Conservation (phyloP, 1,284 basidiomycete genomes). For the Cerioporus squamosus region DNA sequence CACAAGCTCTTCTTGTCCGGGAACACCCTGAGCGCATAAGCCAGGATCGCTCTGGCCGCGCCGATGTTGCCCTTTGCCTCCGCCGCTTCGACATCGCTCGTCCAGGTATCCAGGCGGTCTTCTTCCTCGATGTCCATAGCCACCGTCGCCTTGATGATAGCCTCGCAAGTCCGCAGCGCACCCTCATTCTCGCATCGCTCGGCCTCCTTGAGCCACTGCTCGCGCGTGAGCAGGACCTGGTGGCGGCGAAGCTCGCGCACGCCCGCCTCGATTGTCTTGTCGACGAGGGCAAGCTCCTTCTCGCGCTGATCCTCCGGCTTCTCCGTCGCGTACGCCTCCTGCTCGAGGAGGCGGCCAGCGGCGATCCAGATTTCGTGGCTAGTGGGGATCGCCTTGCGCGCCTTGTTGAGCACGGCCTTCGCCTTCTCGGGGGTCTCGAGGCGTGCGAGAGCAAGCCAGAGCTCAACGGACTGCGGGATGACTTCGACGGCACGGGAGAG, state of each 20-base stretch:
- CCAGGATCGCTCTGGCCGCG: conserved; percentile 86
- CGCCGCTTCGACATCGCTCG: conserved; percentile 88
- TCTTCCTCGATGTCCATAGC: conserved; percentile 95
- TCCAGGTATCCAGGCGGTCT: conserved; percentile 89
- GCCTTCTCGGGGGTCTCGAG: conserved; percentile 91
- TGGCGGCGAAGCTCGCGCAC: conserved; percentile 82
- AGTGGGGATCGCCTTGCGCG: conserved; percentile 92
- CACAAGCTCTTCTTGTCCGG: conserved; percentile 86
- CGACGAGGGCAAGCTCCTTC: conserved; percentile 74
- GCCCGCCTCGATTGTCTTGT: conserved; percentile 86
- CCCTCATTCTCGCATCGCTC: conserved; percentile 91
- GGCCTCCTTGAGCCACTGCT: conserved; percentile 97
- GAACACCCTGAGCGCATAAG: conserved; percentile 91
- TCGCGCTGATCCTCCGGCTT: conserved; percentile 60
- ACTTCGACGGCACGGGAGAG: conserved; percentile 95
- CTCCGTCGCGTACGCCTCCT: conserved; percentile 59
- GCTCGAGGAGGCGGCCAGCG: conserved; percentile 89
- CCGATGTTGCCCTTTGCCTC: conserved; percentile 78
- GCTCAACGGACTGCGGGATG: conserved; percentile 92
- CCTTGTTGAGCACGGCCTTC: conserved; percentile 94
- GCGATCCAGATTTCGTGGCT: conserved; percentile 99
- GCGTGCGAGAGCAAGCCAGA: conserved; percentile 96
- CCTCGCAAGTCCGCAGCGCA: conserved; percentile 86
- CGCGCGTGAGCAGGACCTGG: conserved; percentile 88
- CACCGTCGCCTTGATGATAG: conserved; percentile 96